Conservation (phyloP, 208 protist genomes). For the Angomonas deanei region DNA sequence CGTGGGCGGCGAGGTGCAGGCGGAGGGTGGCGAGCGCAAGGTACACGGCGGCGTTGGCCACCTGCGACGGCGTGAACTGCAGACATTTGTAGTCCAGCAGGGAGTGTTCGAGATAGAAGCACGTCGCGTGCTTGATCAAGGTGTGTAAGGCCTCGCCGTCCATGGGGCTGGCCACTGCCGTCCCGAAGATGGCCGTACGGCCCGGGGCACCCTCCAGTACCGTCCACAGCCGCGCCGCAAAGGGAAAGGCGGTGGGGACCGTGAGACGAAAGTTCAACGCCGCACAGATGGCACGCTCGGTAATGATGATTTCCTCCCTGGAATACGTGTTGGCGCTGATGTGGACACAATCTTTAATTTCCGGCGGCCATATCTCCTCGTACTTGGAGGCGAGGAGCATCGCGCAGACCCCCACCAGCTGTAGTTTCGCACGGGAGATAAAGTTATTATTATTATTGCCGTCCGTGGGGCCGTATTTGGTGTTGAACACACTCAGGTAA, state of each 20-base stretch:
- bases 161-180: not conserved
- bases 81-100: slow-evolving; percentile 87
- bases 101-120: slow-evolving; percentile 85
- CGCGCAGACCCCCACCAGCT: slow-evolving; percentile 93
- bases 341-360: slow-evolving; percentile 92
- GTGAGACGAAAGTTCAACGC: slow-evolving; percentile 86
- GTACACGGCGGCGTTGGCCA: slow-evolving; percentile 90
- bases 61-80: slow-evolving; percentile 90
- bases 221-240: slow-evolving; percentile 72
- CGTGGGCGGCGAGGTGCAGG: slow-evolving; percentile 27
- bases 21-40: slow-evolving; percentile 72
- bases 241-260: slow-evolving; percentile 79
- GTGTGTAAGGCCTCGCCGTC: slow-evolving; percentile 14
- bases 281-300: slow-evolving; percentile 85
- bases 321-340: slow-evolving; percentile 93
- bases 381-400: slow-evolving; percentile 92
- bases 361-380: slow-evolving; percentile 93
- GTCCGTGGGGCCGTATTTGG: slow-evolving; percentile 29
- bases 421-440: slow-evolving; percentile 86
- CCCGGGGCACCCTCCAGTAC: slow-evolving; percentile 42
- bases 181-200: not conserved
- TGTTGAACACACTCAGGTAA: slow-evolving; percentile 78
- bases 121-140: slow-evolving; percentile 53
- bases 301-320: slow-evolving; percentile 84
- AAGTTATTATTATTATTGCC: slow-evolving; percentile 17